phyloP scores from a whole-genome alignment of 306 rosid genomes.

The Vigna mungo region DNA sequence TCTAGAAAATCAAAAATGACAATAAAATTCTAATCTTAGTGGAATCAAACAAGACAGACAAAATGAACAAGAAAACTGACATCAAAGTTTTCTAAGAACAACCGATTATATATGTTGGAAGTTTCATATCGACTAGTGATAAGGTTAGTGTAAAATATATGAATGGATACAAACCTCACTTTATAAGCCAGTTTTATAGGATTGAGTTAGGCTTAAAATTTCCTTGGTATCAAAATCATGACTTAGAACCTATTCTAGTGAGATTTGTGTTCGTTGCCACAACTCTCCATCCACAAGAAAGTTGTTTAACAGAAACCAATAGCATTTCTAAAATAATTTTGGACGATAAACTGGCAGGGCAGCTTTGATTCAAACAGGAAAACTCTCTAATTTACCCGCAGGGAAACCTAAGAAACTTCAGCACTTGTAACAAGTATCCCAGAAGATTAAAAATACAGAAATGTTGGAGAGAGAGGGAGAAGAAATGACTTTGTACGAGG shows the following conservation, averaged over 20 bases:
- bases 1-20: conserved; percentile 14
- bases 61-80: conserved; percentile 9
- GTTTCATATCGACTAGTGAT: no score
- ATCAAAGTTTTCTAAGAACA: conserved; percentile 12
- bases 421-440: conserved; percentile 10
- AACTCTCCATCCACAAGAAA: neutral
- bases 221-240: no score
- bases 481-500: conserved; percentile 10
- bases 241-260: no score
- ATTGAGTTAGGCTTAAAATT: no score
- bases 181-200: no score
- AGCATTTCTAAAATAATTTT: conserved; percentile 4
- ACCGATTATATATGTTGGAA: neutral
- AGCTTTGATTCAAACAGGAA: neutral
- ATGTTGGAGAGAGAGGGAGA: neutral
- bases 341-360: neutral
- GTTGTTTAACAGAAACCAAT: neutral
- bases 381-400: neutral
- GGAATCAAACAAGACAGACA: neutral
- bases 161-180: no score
- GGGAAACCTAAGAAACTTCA: neutral
- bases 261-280: no score
- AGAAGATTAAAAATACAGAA: neutral
- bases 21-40: neutral
- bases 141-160: no score